phyloP scores from a whole-genome alignment of 208 protist species.

The Balamuthia mandrillaris region DNA sequence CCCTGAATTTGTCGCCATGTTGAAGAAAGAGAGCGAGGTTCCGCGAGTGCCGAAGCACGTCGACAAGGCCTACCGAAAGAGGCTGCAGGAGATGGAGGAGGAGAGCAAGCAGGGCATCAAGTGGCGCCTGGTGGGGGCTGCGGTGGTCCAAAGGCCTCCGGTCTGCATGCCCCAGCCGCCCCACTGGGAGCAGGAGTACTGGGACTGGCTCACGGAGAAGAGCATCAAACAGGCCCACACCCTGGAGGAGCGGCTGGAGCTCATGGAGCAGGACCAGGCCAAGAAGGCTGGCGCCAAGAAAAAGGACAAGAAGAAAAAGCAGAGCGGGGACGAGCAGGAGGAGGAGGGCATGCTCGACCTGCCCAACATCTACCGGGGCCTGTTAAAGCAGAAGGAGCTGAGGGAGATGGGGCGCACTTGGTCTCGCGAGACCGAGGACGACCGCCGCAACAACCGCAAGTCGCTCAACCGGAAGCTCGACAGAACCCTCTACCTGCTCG shows the following conservation, averaged over 20 bases:
- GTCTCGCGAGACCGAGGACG: not conserved
- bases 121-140: not conserved
- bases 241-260: not conserved
- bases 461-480: constrained; percentile 2
- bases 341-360: too few species aligned
- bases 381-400: not conserved
- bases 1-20: too few species aligned
- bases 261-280: constrained; percentile 39
- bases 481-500: constrained; percentile 29
- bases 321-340: not conserved
- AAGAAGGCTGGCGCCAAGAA: constrained; percentile 4
- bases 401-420: not conserved
- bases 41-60: too few species aligned
- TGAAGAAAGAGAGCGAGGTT: too few species aligned
- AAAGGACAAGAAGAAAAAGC: constrained; percentile 17
- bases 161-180: not conserved
- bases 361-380: not conserved
- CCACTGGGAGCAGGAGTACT: not conserved
- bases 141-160: not conserved
- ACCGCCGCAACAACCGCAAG: constrained; percentile 3
- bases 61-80: not conserved
- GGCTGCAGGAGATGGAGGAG: constrained; percentile 13
- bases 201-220: not conserved
- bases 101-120: not conserved
- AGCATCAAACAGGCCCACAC: not conserved